Evolutionary conservation across 305 asterid genomes (phyloP).

Genomic region (Fraxinus floribunda): DNA sequence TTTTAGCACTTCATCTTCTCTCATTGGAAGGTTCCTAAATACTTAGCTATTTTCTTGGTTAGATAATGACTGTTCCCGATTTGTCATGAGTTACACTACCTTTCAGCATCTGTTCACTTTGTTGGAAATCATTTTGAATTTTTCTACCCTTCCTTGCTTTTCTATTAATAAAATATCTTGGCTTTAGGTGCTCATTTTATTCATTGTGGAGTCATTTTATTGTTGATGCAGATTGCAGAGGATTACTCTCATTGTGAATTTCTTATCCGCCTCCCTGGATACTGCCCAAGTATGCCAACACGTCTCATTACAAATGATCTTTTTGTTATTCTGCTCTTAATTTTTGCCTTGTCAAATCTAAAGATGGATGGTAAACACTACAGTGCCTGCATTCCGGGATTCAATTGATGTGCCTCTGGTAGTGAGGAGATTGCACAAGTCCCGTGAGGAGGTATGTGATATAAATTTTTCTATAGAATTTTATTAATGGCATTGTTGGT

Average conservation of each 20-base stretch:
- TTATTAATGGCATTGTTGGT: not conserved
- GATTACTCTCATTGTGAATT: constrained; percentile 98
- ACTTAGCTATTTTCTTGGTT: not conserved
- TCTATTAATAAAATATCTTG: not conserved
- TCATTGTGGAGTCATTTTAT: constrained; percentile 1
- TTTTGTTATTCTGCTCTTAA: not conserved
- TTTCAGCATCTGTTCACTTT: not conserved
- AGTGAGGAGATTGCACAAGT: constrained; percentile 87
- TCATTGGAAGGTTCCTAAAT: not conserved
- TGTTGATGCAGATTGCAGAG: constrained; percentile 60
- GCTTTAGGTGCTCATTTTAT: not conserved
- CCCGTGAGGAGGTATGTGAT: constrained; percentile 66
- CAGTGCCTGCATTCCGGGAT: constrained; percentile 99
- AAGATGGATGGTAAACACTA: constrained; percentile 15
- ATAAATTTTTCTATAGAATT: constrained; percentile 7
- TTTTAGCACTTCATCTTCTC: not conserved
- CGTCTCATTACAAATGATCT: not conserved
- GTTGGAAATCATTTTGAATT: not conserved
- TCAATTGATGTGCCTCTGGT: constrained; percentile 94
- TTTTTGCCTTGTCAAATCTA: constrained; percentile 16
- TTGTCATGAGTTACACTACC: not conserved
- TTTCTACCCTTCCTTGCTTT: not conserved
- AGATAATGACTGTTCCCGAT: not conserved
- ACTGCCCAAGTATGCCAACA: constrained; percentile 83
- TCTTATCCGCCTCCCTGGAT: constrained; percentile 98